phyloP scores from a whole-genome alignment of 106 monocot genomes.

The Posidonia australis region DNA sequence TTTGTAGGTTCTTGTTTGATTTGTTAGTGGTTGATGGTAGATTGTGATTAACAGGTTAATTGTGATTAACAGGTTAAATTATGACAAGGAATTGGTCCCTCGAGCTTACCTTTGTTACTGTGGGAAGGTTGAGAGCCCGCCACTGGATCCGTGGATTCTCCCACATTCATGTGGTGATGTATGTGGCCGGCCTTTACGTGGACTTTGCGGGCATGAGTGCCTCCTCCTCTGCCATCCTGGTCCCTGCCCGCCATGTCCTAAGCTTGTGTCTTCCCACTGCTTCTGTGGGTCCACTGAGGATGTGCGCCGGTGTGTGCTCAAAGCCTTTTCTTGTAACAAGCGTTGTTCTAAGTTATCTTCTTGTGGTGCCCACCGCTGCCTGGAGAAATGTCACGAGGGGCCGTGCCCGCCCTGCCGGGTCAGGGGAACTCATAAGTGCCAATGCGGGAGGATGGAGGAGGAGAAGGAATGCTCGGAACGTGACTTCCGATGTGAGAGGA shows the following conservation, averaged over 20 bases:
- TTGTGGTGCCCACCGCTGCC: slow-evolving; percentile 57
- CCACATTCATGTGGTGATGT: slow-evolving; percentile 89
- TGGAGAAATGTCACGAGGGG: slow-evolving; percentile 52
- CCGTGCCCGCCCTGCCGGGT: slow-evolving; percentile 65
- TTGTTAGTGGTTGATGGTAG: not conserved
- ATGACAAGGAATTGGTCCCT: slow-evolving; percentile 38
- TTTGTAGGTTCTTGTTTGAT: not conserved
- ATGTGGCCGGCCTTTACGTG: slow-evolving; percentile 41
- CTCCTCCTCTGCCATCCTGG: slow-evolving; percentile 97
- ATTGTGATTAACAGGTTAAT: not conserved
- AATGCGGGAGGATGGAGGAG: slow-evolving; percentile 49
- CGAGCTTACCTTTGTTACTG: slow-evolving; percentile 68
- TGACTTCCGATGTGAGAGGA: slow-evolving; percentile 45
- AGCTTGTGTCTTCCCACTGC: slow-evolving; percentile 43
- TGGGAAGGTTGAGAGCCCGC: slow-evolving; percentile 63
- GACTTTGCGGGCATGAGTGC: slow-evolving; percentile 59
- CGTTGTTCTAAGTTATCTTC: slow-evolving; percentile 29
- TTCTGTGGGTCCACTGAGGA: slow-evolving; percentile 61
- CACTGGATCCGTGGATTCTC: slow-evolving; percentile 70
- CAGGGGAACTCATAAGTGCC: slow-evolving; percentile 31
- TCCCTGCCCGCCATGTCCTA: slow-evolving; percentile 87
- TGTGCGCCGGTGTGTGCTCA: slow-evolving; percentile 57
- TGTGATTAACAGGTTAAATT: slow-evolving; percentile 21
- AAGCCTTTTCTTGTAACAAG: slow-evolving; percentile 50
- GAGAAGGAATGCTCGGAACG: slow-evolving; percentile 49